Base-by-base conservation (phyloP, 192 early-diverging fungal genomes). In the Coemansia javaensis region DNA sequence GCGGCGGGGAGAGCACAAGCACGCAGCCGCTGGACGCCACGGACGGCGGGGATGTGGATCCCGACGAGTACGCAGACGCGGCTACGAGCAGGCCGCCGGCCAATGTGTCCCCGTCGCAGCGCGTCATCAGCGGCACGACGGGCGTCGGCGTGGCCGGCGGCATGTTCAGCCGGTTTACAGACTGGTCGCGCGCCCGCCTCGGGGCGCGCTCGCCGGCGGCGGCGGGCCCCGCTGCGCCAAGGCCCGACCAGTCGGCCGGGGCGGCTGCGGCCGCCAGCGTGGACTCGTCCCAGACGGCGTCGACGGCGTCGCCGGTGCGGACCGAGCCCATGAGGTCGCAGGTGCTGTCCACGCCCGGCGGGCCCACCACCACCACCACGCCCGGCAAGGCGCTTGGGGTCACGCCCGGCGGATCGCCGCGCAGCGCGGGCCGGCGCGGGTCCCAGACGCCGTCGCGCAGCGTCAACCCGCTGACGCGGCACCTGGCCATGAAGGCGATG, bases 251-350 rank as follows among this genome's bases (percentile, higher is more conserved):
- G 28, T 11, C 31, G 1, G 52, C 55, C 12, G 23, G 46, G 16
- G 37, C 56, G 1, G 20, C 51, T 41, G 40, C 32, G 1, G n/a
- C n/a, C n/a, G n/a, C n/a, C 28, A 60, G 56, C 37, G 13, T 28
- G 3, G 34, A 24, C 24, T 63, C 59, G 24, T 62, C 66, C 11
- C 33, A 53, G 13, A 59, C 68, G 23, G 63, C 61, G 12, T 59
- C 68, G 5, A 63, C 68, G 10, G 38, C 54, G 34, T 71, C 68
- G 5, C 51, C 68, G 1, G 46, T 71, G 31, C 16, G 35, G 20
- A 71, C 61, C 0, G 68, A 71, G 24, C 68, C 68, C 5, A 71
- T 71, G 68, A 60, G 50, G 33, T 71, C 68, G 30, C 39, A 59
- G 21, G 1, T 59, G 3, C 47, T 59, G n/a, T 64, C 68, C 10